A percentile compares a stretch with the other conserved stretches of the same genome.
phyloP scores from a whole-genome alignment of 139 green algal species.

The Chloropicon primus region DNA sequence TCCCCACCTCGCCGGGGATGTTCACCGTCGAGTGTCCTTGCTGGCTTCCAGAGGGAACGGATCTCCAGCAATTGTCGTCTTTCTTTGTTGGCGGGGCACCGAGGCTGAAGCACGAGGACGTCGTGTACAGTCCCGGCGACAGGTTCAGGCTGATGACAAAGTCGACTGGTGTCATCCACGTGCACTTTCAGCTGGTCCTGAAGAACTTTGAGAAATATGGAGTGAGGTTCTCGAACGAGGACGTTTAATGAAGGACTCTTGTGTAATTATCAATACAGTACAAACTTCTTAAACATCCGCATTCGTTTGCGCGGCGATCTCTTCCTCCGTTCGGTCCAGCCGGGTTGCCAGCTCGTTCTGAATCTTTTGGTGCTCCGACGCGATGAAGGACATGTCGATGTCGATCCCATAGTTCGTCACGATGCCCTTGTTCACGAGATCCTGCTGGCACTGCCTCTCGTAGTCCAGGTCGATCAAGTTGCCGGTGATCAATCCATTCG shows the following conservation, averaged over 20 bases:
- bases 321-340: background rate
- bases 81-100: conserved; percentile 54
- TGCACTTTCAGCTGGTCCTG: conserved; percentile 32
- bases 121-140: conserved; percentile 48
- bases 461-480: background rate
- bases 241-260: background rate
- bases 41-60: conserved; percentile 54
- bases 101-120: conserved; percentile 48
- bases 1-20: conserved; percentile 48
- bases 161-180: conserved; percentile 33
- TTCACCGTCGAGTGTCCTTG: conserved; percentile 46
- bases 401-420: conserved; percentile 3
- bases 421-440: conserved; percentile 8
- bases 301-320: too few species aligned
- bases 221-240: background rate
- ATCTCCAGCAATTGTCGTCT: conserved; percentile 30
- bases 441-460: conserved; percentile 7
- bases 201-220: conserved; percentile 2
- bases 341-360: background rate
- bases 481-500: background rate
- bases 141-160: conserved; percentile 51
- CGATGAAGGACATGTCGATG: conserved; percentile 1
- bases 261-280: too few species aligned
- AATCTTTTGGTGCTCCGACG: background rate
- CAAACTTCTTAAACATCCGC: background rate